Percentiles rank a stretch among this genome's conserved stretches.
Evolutionary conservation across 345 rosid species (phyloP).

Genomic region (Eucalyptus camaldulensis): DNA sequence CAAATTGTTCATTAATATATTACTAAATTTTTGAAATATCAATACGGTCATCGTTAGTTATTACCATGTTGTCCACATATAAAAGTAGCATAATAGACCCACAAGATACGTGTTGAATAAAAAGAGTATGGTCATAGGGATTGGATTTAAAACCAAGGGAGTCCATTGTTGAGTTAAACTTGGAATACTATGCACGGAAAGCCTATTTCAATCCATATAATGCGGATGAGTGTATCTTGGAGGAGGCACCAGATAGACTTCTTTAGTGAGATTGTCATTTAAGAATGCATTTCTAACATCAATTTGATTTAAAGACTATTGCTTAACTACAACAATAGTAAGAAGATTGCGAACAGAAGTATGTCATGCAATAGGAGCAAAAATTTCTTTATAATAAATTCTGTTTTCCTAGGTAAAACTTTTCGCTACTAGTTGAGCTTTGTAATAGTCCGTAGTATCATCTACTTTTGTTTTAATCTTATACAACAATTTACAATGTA

Average conservation of each 20-base stretch:
- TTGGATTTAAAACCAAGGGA: neutral
- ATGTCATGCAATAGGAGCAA: neutral
- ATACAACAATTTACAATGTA: neutral
- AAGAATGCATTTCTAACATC: neutral
- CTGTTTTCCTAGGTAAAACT: neutral
- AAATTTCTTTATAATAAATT: neutral
- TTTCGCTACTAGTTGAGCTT: neutral
- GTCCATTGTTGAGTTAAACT: neutral
- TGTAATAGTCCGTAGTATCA: neutral
- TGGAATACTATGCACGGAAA: neutral
- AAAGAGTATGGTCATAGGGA: neutral
- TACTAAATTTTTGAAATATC: neutral
- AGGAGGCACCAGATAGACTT: neutral
- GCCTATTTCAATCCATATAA: neutral
- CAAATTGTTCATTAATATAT: neutral
- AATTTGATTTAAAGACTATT: no score
- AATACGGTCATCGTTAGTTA: no score
- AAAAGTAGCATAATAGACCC: neutral
- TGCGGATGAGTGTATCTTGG: neutral
- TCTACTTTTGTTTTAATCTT: neutral
- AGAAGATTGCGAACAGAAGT: neutral
- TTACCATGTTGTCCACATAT: neutral
- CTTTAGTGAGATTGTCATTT: neutral
- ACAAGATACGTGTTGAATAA: no score
- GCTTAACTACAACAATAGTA: neutral